phyloP scores from a whole-genome alignment of 805 yeast species.

The Barnettozyma pratensis region DNA sequence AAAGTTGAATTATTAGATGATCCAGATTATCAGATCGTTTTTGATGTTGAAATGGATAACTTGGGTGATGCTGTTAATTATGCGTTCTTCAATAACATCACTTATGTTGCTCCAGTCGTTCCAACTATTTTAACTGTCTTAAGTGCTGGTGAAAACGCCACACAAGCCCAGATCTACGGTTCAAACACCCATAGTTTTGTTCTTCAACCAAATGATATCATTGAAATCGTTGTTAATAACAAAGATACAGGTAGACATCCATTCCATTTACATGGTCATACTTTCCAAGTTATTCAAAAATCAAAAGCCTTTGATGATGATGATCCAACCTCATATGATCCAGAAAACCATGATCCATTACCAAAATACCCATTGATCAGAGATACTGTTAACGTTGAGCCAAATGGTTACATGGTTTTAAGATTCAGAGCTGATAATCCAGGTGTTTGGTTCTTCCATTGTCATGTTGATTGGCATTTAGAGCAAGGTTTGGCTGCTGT shows the following conservation, averaged over 20 bases:
- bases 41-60: constrained; percentile 60
- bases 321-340: constrained; percentile 51
- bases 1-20: constrained; percentile 45
- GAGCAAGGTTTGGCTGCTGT: constrained; percentile 75
- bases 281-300: constrained; percentile 54
- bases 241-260: constrained; percentile 74
- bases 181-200: constrained; percentile 61
- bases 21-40: constrained; percentile 56
- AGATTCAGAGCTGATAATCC: constrained; percentile 83
- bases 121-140: constrained; percentile 66
- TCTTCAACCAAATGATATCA: constrained; percentile 52
- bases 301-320: constrained; percentile 47
- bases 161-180: constrained; percentile 64
- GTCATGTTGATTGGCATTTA: constrained; percentile 85
- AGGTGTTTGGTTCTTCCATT: constrained; percentile 93
- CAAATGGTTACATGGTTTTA: constrained; percentile 62
- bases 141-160: constrained; percentile 52
- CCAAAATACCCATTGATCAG: constrained; percentile 61
- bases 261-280: constrained; percentile 73
- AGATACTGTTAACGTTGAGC: constrained; percentile 66
- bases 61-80: constrained; percentile 71
- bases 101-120: constrained; percentile 61
- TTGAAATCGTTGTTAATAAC: constrained; percentile 74
- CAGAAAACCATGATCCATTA: constrained; percentile 35
- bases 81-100: constrained; percentile 67